A percentile compares a stretch with the other conserved stretches of the same genome.
Conservation (phyloP, 352 stramenopile genomes). For the Phytophthora fragariaefolia region DNA sequence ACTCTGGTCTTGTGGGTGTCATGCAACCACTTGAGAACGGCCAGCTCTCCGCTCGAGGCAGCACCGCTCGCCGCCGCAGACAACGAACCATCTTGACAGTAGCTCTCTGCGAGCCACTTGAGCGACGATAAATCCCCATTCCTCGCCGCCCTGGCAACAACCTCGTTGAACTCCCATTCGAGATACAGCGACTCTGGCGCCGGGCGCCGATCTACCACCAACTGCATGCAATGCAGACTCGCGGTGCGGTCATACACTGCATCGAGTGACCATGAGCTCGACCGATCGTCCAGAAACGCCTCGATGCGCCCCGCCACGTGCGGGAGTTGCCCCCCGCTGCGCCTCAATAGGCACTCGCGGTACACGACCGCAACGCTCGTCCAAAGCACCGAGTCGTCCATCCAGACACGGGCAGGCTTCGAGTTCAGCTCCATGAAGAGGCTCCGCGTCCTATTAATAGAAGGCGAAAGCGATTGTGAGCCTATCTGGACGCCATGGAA, state of each 20-base stretch:
- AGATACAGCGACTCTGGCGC: constrained; percentile 13
- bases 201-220: constrained; percentile 12
- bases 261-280: constrained; percentile 10
- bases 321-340: constrained; percentile 25
- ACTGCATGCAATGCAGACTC: constrained; percentile 33
- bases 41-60: constrained; percentile 18
- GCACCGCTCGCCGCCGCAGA: constrained; percentile 21
- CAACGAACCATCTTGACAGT: constrained; percentile 10
- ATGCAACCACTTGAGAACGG: constrained; percentile 24
- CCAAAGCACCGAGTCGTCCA: constrained; percentile 7
- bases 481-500: constrained; percentile 4
- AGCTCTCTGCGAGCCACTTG: constrained; percentile 19
- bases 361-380: constrained; percentile 30
- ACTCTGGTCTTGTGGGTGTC: constrained; percentile 14
- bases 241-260: constrained; percentile 17
- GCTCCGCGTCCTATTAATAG: neutral
- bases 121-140: constrained; percentile 20
- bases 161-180: constrained; percentile 28
- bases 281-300: constrained; percentile 16
- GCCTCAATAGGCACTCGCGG: constrained; percentile 20
- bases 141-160: constrained; percentile 6
- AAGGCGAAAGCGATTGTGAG: constrained; percentile 29
- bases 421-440: neutral
- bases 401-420: neutral
- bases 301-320: constrained; percentile 22